Evolutionary conservation across 805 yeast species (phyloP).

Genomic region (Clavispora santaluciae): DNA sequence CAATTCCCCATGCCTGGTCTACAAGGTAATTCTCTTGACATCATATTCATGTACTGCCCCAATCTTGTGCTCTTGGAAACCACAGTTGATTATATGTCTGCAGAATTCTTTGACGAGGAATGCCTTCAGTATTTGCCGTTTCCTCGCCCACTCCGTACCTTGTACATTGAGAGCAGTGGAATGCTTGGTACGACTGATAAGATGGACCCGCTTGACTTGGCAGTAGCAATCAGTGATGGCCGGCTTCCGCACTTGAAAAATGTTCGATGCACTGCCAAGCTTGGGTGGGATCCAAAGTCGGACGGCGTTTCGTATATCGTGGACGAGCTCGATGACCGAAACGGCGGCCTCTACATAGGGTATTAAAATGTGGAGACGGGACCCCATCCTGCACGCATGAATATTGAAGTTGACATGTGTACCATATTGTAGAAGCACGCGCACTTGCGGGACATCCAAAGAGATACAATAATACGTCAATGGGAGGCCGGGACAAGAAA

Average conservation of each 20-base stretch:
- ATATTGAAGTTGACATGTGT: background rate
- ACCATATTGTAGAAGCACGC: too few relatives aligned
- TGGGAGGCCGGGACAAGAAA: background rate
- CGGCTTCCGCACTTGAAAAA: slow-evolving; percentile 64
- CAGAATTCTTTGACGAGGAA: slow-evolving; percentile 33
- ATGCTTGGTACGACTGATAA: slow-evolving; percentile 78
- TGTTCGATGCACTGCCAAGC: slow-evolving; percentile 63
- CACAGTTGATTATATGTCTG: slow-evolving; percentile 73
- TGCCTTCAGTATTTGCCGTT: slow-evolving; percentile 20
- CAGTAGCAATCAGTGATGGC: slow-evolving; percentile 75
- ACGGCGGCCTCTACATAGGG: slow-evolving; percentile 68
- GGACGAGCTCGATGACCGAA: slow-evolving; percentile 65
- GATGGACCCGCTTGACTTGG: slow-evolving; percentile 82
- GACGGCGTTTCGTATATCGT: slow-evolving; percentile 47
- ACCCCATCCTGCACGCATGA: background rate
- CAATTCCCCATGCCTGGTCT: slow-evolving; percentile 88
- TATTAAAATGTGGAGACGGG: slow-evolving; percentile 9
- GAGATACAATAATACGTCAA: too few relatives aligned
- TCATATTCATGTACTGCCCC: slow-evolving; percentile 72
- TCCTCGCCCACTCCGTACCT: slow-evolving; percentile 48
- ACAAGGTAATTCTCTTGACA: slow-evolving; percentile 64
- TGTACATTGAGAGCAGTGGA: slow-evolving; percentile 81
- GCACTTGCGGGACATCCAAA: too few relatives aligned
- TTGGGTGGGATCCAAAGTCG: slow-evolving; percentile 76
- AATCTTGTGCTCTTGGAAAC: slow-evolving; percentile 57